A percentile compares a stretch with the other conserved stretches of the same genome.
phyloP scores from a whole-genome alignment of 768 basidiomycete genomes.

The Boletellus emodensis region DNA sequence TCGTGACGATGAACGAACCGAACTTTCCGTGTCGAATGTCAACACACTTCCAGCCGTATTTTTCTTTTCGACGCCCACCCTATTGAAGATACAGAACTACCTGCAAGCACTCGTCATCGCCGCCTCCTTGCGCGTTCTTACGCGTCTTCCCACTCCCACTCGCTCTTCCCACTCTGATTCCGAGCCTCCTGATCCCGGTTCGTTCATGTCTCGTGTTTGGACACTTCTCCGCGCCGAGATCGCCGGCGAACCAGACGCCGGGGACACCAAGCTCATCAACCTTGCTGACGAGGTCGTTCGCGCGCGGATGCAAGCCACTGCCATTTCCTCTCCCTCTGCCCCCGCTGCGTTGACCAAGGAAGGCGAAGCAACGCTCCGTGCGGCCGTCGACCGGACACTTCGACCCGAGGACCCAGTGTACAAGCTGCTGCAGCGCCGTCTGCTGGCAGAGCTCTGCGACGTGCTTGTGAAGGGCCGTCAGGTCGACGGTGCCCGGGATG shows the following conservation, averaged over 20 bases:
- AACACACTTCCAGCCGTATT: conserved; percentile 64
- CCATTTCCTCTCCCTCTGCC: background rate
- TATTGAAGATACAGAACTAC: conserved; percentile 62
- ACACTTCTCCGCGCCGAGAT: conserved; percentile 58
- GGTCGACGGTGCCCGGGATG: background rate
- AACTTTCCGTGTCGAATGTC: background rate
- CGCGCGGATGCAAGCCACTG: conserved; percentile 35
- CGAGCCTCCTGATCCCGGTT: conserved; percentile 13
- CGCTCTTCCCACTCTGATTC: conserved; percentile 7
- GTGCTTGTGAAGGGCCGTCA: conserved; percentile 24
- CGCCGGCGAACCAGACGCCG: conserved; percentile 29
- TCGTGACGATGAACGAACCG: background rate
- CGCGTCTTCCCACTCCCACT: conserved; percentile 35
- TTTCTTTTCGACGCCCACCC: conserved; percentile 51
- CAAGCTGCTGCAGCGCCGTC: conserved; percentile 54
- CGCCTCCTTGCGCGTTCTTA: conserved; percentile 55
- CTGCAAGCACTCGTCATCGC: conserved; percentile 67
- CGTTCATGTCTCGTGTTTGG: conserved; percentile 64
- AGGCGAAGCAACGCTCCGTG: conserved; percentile 52
- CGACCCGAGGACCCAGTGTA: conserved; percentile 64
- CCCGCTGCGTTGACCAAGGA: conserved; percentile 26
- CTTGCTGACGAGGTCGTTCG: conserved; percentile 72
- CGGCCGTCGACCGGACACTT: conserved; percentile 60
- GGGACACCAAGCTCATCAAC: conserved; percentile 56
- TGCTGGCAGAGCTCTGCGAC: conserved; percentile 40